phyloP scores from a whole-genome alignment of 208 protist species.

The Angomonas deanei region DNA sequence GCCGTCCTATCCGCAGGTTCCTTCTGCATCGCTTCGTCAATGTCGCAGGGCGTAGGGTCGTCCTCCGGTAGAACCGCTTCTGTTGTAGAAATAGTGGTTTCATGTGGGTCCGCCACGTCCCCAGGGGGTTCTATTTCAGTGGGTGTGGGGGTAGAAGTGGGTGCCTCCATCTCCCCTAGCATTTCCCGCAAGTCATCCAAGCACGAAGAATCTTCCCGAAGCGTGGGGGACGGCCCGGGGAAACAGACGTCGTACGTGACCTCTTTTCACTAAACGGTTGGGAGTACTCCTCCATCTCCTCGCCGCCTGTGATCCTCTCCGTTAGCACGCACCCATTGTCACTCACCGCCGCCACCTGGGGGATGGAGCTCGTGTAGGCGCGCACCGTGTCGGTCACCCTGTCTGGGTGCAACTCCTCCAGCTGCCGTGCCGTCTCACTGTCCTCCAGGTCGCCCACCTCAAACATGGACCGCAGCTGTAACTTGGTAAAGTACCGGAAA shows the following conservation, averaged over 20 bases:
- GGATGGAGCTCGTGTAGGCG: constrained; percentile 10
- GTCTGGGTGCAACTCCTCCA: constrained; percentile 48
- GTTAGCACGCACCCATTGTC: constrained; percentile 60
- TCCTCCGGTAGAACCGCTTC: too few species aligned
- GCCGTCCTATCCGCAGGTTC: too few species aligned
- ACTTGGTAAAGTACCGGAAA: constrained; percentile 77
- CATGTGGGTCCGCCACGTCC: neutral
- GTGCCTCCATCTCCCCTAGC: neutral
- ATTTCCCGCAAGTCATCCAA: neutral
- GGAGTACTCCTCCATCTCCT: constrained; percentile 3
- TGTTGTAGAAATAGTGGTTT: too few species aligned
- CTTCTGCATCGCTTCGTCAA: too few species aligned
- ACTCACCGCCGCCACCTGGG: constrained; percentile 55
- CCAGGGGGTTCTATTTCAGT: neutral
- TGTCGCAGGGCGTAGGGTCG: too few species aligned
- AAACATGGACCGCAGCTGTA: constrained; percentile 84
- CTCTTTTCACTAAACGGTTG: neutral
- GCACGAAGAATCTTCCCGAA: neutral
- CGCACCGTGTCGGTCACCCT: constrained; percentile 17
- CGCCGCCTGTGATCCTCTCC: constrained; percentile 24
- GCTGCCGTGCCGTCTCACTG: constrained; percentile 68
- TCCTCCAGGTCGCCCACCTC: constrained; percentile 30
- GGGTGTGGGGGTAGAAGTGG: neutral
- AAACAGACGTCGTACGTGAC: neutral
- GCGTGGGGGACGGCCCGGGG: too few species aligned